These are phyloP conservation scores for Tylopilus balloui DNA, from an alignment of 768 basidiomycete genomes.

Conservation along the genomic window DNA sequence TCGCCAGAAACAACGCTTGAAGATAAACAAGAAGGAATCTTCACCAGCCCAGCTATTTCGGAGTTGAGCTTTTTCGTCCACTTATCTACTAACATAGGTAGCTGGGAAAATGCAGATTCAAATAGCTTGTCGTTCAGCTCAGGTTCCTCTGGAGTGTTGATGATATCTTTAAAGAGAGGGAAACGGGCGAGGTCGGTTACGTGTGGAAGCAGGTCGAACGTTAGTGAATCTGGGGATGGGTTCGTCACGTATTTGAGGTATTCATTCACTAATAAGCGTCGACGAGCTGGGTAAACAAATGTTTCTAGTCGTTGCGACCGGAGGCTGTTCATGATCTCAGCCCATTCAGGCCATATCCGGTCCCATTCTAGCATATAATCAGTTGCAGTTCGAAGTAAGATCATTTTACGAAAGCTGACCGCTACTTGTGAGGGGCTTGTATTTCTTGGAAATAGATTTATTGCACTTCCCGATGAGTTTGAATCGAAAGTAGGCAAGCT, in stretches of 20 bases:
- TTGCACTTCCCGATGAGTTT: neutral
- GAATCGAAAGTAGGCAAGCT: slow-evolving; percentile 3
- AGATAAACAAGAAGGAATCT: slow-evolving; percentile 6
- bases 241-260: slow-evolving; percentile 12
- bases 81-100: slow-evolving; percentile 4
- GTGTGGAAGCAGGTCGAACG: slow-evolving; percentile 13
- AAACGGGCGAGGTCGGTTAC: slow-evolving; percentile 10
- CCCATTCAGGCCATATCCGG: slow-evolving; percentile 4
- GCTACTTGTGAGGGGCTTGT: slow-evolving; percentile 10
- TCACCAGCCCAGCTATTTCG: slow-evolving; percentile 8
- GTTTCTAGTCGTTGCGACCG: slow-evolving; percentile 5
- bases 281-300: slow-evolving; percentile 3
- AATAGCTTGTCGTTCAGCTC: neutral
- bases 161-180: slow-evolving; percentile 10
- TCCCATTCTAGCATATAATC: slow-evolving; percentile 10
- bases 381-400: neutral
- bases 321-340: neutral
- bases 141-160: slow-evolving; percentile 2
- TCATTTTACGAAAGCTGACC: neutral
- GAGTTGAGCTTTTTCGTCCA: slow-evolving; percentile 10
- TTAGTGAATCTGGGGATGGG: slow-evolving; percentile 1
- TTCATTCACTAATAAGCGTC: neutral
- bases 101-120: slow-evolving; percentile 10
- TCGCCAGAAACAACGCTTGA: neutral
- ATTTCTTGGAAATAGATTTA: slow-evolving; percentile 6